Conservation (phyloP, 1,284 basidiomycete species). For the Microbotryum intermedium region DNA sequence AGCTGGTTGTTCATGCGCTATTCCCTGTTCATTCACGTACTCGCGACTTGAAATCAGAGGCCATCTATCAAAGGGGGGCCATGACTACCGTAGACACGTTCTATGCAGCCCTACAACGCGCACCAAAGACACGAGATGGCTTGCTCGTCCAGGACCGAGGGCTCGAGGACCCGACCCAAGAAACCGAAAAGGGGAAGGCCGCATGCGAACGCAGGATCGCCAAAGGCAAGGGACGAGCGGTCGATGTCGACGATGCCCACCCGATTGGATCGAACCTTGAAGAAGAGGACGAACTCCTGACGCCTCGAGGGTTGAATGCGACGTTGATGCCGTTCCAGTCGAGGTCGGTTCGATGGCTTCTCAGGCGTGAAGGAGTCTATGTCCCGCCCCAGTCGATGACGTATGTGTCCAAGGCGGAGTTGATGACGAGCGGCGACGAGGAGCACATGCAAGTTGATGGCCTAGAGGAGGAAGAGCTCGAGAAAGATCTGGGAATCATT, state of each 20-base stretch:
- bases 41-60: too few relatives aligned
- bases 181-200: constrained; percentile 2
- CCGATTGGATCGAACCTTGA: background rate
- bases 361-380: constrained; percentile 19
- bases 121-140: constrained; percentile 11
- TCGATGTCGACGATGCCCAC: background rate
- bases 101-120: constrained; percentile 14
- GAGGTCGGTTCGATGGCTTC: constrained; percentile 30
- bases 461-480: constrained; percentile 1
- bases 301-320: constrained; percentile 12
- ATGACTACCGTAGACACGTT: constrained; percentile 16
- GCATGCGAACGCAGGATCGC: background rate
- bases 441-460: background rate
- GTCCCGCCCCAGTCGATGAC: background rate
- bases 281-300: constrained; percentile 19
- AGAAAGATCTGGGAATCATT: background rate
- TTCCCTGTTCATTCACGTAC: background rate
- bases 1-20: constrained; percentile 16
- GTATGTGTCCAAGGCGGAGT: background rate
- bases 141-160: background rate
- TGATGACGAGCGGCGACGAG: background rate
- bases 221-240: constrained; percentile 26
- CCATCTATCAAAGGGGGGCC: too few relatives aligned
- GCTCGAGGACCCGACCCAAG: background rate
- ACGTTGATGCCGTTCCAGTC: constrained; percentile 32